Evolutionary conservation across 106 monocot genomes (phyloP).

Genomic region (Vanilla planifolia): DNA sequence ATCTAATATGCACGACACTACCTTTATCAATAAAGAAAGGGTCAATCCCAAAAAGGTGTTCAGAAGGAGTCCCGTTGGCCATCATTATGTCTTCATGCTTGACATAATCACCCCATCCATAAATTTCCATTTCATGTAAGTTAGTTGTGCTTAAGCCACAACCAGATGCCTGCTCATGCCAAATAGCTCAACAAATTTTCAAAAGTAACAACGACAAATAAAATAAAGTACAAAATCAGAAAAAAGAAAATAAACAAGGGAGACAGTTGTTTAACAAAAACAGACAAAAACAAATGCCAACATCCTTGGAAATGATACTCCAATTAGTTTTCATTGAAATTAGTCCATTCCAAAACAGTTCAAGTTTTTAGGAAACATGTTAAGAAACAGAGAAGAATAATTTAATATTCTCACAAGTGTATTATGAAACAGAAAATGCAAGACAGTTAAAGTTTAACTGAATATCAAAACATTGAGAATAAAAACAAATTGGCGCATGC

Average conservation of each 20-base stretch:
- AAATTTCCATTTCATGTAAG: conserved; percentile 46
- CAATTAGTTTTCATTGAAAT: too few species aligned
- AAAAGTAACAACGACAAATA: background rate
- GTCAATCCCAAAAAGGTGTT: conserved; percentile 56
- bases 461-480: too few species aligned
- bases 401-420: too few species aligned
- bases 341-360: too few species aligned
- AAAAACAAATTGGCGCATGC: too few species aligned
- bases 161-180: conserved; percentile 18
- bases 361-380: too few species aligned
- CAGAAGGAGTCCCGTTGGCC: conserved; percentile 12
- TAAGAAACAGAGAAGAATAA: too few species aligned
- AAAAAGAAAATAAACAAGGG: background rate
- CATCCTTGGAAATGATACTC: too few species aligned
- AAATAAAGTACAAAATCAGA: background rate
- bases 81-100: conserved; percentile 9
- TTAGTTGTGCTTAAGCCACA: conserved; percentile 5
- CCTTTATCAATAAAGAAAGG: conserved; percentile 87
- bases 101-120: conserved; percentile 53
- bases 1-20: conserved; percentile 6
- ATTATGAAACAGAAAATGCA: too few species aligned
- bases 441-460: too few species aligned
- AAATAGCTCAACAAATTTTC: conserved; percentile 1
- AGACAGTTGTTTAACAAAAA: too few species aligned
- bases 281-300: too few species aligned